These are phyloP conservation scores for Pyrus communis DNA, from an alignment of 306 rosid genomes.

Conservation along the genomic window DNA sequence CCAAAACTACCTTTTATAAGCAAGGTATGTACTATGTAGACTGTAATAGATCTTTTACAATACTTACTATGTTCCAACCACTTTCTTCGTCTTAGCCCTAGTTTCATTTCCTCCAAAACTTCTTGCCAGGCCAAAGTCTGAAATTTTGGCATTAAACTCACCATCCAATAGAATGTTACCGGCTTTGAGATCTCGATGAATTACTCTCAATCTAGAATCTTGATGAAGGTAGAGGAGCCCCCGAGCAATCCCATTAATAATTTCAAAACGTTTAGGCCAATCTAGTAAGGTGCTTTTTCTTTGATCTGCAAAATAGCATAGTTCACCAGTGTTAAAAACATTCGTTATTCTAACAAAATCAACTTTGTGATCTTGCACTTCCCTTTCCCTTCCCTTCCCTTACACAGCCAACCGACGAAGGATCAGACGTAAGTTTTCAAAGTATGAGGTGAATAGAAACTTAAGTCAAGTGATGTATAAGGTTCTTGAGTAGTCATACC, in stretches of 20 bases:
- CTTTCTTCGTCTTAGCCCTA: slow-evolving; percentile 16
- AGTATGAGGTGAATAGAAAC: no score
- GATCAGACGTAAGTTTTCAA: no score
- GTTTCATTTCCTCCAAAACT: slow-evolving; percentile 26
- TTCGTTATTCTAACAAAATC: no score
- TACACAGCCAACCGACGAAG: neutral
- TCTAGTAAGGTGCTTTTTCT: neutral
- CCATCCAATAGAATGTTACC: slow-evolving; percentile 32
- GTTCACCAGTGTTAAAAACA: neutral
- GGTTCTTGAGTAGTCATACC: slow-evolving; percentile 13
- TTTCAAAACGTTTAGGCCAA: slow-evolving; percentile 25
- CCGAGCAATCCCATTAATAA: slow-evolving; percentile 28
- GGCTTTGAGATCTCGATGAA: slow-evolving; percentile 37
- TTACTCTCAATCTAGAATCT: slow-evolving; percentile 38
- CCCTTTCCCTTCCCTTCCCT: no score
- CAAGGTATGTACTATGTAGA: no score
- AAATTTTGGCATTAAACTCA: slow-evolving; percentile 30
- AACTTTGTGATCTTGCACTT: no score
- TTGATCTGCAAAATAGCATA: neutral
- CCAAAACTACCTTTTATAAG: no score
- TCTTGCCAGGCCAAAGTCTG: slow-evolving; percentile 43
- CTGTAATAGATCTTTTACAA: neutral
- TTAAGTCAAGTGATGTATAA: no score
- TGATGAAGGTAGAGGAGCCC: slow-evolving; percentile 38
- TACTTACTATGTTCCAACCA: slow-evolving; percentile 49